Evolutionary conservation across 306 rosid species (phyloP).

Genomic region (Oemleria cerasiformis): DNA sequence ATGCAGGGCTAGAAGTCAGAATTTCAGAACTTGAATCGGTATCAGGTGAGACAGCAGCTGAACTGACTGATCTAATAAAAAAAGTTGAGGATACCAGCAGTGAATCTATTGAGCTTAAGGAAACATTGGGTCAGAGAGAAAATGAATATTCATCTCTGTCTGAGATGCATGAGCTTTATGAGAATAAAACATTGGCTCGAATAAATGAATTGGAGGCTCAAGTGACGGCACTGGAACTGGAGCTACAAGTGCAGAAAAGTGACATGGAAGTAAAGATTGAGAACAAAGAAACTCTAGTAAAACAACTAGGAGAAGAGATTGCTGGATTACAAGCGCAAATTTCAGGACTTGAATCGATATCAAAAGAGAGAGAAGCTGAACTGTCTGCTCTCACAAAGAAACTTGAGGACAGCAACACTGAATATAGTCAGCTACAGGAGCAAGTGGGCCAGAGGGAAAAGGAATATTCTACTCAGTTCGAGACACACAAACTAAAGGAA

Average conservation of each 20-base stretch:
- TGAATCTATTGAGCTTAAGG: slow-evolving; percentile 49
- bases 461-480: slow-evolving; percentile 48
- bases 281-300: slow-evolving; percentile 44
- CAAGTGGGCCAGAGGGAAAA: slow-evolving; percentile 45
- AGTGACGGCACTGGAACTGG: slow-evolving; percentile 39
- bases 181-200: slow-evolving; percentile 4
- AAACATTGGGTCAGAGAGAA: slow-evolving; percentile 52
- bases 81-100: slow-evolving; percentile 32
- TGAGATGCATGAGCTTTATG: slow-evolving; percentile 42
- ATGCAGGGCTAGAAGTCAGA: slow-evolving; percentile 33
- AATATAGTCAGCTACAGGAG: slow-evolving; percentile 43
- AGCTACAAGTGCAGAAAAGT: slow-evolving; percentile 45
- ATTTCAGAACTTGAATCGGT: slow-evolving; percentile 48
- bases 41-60: slow-evolving; percentile 51
- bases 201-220: slow-evolving; percentile 15
- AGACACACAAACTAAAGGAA: slow-evolving; percentile 46
- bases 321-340: slow-evolving; percentile 39
- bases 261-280: slow-evolving; percentile 48
- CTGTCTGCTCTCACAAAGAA: slow-evolving; percentile 40
- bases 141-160: slow-evolving; percentile 51
- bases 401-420: slow-evolving; percentile 34
- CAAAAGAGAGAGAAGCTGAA: slow-evolving; percentile 51
- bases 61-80: slow-evolving; percentile 40
- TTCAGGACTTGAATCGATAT: slow-evolving; percentile 44
- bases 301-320: slow-evolving; percentile 47